A percentile compares a stretch with the other conserved stretches of the same genome.
Evolutionary conservation across 139 green algal species (phyloP).

Genomic region (Micromonas pusilla): DNA sequence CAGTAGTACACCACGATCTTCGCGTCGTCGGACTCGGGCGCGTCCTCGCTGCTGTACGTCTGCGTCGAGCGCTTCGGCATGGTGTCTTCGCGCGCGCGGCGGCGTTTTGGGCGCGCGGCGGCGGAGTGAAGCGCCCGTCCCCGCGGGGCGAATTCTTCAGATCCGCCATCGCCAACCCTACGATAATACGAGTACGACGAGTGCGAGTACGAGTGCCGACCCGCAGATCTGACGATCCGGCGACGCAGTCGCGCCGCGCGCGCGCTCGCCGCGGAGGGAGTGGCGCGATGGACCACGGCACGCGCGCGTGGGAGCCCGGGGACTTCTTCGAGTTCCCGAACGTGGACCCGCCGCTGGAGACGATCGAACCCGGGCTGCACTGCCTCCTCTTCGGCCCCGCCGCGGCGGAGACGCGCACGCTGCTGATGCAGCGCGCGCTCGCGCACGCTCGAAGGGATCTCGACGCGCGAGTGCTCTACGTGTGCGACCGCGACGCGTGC

Average conservation of each 20-base stretch:
- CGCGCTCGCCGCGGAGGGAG: not conserved
- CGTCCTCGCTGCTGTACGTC: constrained; percentile 11
- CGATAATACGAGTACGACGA: too few species aligned
- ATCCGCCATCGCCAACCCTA: too few species aligned
- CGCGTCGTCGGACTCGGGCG: not conserved
- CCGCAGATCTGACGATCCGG: not conserved
- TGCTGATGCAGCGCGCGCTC: not conserved
- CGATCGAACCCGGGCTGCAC: not conserved
- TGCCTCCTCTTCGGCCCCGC: not conserved
- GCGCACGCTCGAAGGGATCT: not conserved
- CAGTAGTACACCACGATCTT: constrained; percentile 21
- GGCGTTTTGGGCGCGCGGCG: not conserved
- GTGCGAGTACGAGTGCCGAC: too few species aligned
- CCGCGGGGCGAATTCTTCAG: too few species aligned
- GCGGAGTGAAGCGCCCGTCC: too few species aligned
- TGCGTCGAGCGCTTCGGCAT: constrained; percentile 13
- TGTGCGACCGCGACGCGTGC: not conserved
- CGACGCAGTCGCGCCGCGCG: not conserved
- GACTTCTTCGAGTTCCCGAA: not conserved
- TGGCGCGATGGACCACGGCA: not conserved
- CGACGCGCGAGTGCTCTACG: not conserved
- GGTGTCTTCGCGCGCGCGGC: not conserved
- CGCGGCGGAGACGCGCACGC: not conserved
- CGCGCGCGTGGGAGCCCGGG: not conserved
- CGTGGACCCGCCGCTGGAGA: not conserved